Evolutionary conservation across 495 filamentous ascomycete genomes (phyloP).

Genomic region (Letharia columbiana): DNA sequence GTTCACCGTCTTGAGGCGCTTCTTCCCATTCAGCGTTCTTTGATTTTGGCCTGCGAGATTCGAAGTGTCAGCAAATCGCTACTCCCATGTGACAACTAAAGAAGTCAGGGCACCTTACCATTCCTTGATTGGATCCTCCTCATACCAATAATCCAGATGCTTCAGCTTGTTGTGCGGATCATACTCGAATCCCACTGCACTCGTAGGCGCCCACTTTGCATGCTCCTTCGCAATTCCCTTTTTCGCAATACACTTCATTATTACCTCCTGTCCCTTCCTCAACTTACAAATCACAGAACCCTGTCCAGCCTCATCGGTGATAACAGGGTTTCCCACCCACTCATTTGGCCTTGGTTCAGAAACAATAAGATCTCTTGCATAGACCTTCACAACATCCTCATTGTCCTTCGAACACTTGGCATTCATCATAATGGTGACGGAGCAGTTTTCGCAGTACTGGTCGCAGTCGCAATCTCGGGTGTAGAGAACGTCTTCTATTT

Average conservation of each 20-base stretch:
- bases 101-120: slow-evolving; percentile 55
- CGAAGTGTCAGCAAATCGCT: background rate
- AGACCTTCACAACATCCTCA: slow-evolving; percentile 80
- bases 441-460: slow-evolving; percentile 81
- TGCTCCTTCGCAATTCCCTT: slow-evolving; percentile 99
- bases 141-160: slow-evolving; percentile 90
- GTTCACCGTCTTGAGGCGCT: slow-evolving; percentile 65
- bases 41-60: slow-evolving; percentile 60
- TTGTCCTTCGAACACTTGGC: slow-evolving; percentile 60
- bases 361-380: slow-evolving; percentile 75
- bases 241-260: slow-evolving; percentile 86
- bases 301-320: slow-evolving; percentile 67
- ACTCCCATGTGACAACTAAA: background rate
- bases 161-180: slow-evolving; percentile 89
- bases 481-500: slow-evolving; percentile 77
- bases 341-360: slow-evolving; percentile 53
- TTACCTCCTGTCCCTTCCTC: slow-evolving; percentile 76
- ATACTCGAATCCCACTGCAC: slow-evolving; percentile 95
- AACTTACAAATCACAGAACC: slow-evolving; percentile 84
- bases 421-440: slow-evolving; percentile 70
- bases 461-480: slow-evolving; percentile 96
- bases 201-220: slow-evolving; percentile 88
- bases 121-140: slow-evolving; percentile 72
- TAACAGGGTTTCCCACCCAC: slow-evolving; percentile 76
- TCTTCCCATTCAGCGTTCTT: slow-evolving; percentile 84